A percentile compares a stretch with the other conserved stretches of the same genome.
phyloP scores from a whole-genome alignment of 1,284 basidiomycete species.

The Trichosporon coremiiforme region DNA sequence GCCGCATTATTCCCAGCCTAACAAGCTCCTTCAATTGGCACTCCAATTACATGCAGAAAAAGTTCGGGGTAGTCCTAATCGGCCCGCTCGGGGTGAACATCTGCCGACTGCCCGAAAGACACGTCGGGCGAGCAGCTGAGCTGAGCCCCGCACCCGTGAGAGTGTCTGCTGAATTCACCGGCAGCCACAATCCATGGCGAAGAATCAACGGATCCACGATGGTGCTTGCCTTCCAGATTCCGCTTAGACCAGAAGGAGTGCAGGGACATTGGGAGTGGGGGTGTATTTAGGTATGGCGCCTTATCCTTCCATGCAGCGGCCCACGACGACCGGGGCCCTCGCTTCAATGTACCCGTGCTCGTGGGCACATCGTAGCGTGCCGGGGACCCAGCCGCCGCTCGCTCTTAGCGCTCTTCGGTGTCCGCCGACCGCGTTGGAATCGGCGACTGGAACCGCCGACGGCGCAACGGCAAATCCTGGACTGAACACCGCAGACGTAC shows the following conservation, averaged over 20 bases:
- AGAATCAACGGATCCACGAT: not conserved
- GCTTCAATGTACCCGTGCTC: not conserved
- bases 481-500: not conserved
- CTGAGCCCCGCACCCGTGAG: not conserved
- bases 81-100: not conserved
- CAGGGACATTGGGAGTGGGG: too few species aligned
- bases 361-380: not conserved
- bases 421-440: not conserved
- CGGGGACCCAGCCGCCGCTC: too few species aligned
- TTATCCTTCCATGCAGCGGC: not conserved
- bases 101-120: not conserved
- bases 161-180: not conserved
- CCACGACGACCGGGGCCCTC: not conserved
- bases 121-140: not conserved
- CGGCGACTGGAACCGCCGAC: slow-evolving; percentile 1
- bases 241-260: too few species aligned
- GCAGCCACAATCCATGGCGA: not conserved
- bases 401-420: not conserved
- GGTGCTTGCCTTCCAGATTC: too few species aligned
- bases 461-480: not conserved
- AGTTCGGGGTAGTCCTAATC: not conserved
- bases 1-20: not conserved
- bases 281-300: not conserved
- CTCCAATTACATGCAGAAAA: not conserved
- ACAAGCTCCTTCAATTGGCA: not conserved